Percentiles rank a stretch among this genome's conserved stretches.
Evolutionary conservation across 1,139 yeast species (phyloP).

Genomic region (Saccharomycopsis phalli): DNA sequence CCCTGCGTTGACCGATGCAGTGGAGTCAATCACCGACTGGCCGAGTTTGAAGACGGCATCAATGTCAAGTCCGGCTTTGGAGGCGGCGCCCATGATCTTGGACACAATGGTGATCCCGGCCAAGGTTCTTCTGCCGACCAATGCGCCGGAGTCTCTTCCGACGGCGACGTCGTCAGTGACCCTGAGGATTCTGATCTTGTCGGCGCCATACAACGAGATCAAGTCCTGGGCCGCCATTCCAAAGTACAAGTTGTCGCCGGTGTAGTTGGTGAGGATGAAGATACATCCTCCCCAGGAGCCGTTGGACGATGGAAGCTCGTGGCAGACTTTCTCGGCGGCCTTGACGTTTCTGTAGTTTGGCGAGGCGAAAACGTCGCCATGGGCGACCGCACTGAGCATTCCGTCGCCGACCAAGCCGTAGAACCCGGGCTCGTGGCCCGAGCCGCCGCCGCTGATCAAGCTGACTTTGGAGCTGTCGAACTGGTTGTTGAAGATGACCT

Average conservation of each 20-base stretch:
- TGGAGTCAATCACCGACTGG: slow-evolving; percentile 46
- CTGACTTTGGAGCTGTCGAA: slow-evolving; percentile 22
- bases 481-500: slow-evolving; percentile 44
- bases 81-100: slow-evolving; percentile 74
- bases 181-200: slow-evolving; percentile 11
- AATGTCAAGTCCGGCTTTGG: slow-evolving; percentile 41
- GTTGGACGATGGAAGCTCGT: slow-evolving; percentile 32
- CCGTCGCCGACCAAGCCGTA: slow-evolving; percentile 86
- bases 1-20: slow-evolving; percentile 84
- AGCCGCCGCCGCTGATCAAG: slow-evolving; percentile 76
- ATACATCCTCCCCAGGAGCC: slow-evolving; percentile 26
- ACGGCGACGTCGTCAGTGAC: slow-evolving; percentile 93
- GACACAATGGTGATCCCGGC: slow-evolving; percentile 87
- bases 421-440: slow-evolving; percentile 93
- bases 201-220: slow-evolving; percentile 25
- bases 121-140: slow-evolving; percentile 88
- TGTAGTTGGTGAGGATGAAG: slow-evolving; percentile 78
- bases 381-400: slow-evolving; percentile 75
- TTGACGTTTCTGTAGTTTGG: slow-evolving; percentile 84
- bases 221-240: slow-evolving; percentile 85
- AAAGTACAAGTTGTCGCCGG: slow-evolving; percentile 89
- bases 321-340: slow-evolving; percentile 44
- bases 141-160: slow-evolving; percentile 73
- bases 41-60: slow-evolving; percentile 52
- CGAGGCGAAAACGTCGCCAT: slow-evolving; percentile 84